Conservation (phyloP, 805 yeast genomes). For the Spathaspora arborariae region DNA sequence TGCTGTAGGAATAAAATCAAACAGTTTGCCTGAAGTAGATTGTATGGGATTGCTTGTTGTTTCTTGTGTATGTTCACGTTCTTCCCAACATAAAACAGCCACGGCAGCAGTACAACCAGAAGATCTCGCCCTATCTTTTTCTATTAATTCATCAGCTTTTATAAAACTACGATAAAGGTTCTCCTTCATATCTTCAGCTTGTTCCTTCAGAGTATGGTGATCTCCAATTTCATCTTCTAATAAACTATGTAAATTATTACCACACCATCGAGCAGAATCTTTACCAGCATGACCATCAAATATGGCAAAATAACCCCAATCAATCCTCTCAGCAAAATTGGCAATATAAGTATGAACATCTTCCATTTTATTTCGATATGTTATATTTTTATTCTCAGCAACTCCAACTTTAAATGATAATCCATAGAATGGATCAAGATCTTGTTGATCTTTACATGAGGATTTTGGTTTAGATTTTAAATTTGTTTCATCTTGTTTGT, state of each 20-base stretch:
- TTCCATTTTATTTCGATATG: constrained; percentile 87
- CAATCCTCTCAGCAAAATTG: constrained; percentile 84
- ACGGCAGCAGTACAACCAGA: constrained; percentile 97
- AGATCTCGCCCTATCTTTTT: constrained; percentile 57
- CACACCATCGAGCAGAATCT: constrained; percentile 92
- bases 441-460: no score
- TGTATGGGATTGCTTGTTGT: neutral
- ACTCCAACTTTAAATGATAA: constrained; percentile 83
- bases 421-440: constrained; percentile 46
- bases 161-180: constrained; percentile 66
- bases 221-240: constrained; percentile 51
- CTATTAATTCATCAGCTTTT: constrained; percentile 70
- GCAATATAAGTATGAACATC: constrained; percentile 93
- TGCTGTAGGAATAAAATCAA: constrained; percentile 45
- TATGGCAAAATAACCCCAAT: constrained; percentile 93
- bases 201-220: constrained; percentile 2
- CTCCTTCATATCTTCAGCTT: constrained; percentile 52
- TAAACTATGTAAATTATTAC: constrained; percentile 72
- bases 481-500: no score
- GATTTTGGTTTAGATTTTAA: neutral
- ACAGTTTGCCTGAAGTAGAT: constrained; percentile 15
- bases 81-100: constrained; percentile 85
- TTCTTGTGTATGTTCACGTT: constrained; percentile 13
- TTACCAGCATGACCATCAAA: constrained; percentile 98
- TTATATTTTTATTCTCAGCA: constrained; percentile 80